phyloP scores from a whole-genome alignment of 2,329 filamentous ascomycete genomes.

The Ambrosiella beaveri region DNA sequence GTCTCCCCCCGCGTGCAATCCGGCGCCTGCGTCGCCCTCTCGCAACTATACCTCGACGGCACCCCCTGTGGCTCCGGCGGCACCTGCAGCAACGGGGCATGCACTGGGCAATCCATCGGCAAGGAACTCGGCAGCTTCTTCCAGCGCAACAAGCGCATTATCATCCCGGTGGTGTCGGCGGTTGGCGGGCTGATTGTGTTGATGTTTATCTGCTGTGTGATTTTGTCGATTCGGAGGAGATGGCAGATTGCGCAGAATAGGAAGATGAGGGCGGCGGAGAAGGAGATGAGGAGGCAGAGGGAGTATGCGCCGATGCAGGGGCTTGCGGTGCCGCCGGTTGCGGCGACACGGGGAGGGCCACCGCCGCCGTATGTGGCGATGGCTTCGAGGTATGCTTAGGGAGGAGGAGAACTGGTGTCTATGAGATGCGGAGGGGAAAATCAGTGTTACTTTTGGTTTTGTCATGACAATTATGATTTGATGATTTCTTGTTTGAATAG shows the following conservation, averaged over 20 bases:
- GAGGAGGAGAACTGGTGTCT: background rate
- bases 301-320: background rate
- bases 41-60: constrained; percentile 88
- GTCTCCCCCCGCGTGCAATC: constrained; percentile 48
- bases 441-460: background rate
- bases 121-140: constrained; percentile 65
- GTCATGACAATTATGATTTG: no score
- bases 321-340: constrained; percentile 1
- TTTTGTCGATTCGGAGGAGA: constrained; percentile 21
- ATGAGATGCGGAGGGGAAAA: background rate
- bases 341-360: background rate
- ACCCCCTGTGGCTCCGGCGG: constrained; percentile 71
- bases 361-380: constrained; percentile 1
- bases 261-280: background rate
- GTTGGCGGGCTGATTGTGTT: constrained; percentile 59
- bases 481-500: no score
- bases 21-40: constrained; percentile 54
- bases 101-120: constrained; percentile 50
- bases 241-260: background rate
- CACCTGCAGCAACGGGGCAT: constrained; percentile 60
- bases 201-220: constrained; percentile 48
- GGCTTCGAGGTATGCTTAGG: background rate
- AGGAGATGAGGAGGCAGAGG: background rate
- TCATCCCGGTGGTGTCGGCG: constrained; percentile 60
- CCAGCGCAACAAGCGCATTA: constrained; percentile 55